Evolutionary conservation across 73 alveolate genomes (phyloP), one percentile per base, ranked within the genome.

Genomic region (Paramecium sexaurelia): DNA sequence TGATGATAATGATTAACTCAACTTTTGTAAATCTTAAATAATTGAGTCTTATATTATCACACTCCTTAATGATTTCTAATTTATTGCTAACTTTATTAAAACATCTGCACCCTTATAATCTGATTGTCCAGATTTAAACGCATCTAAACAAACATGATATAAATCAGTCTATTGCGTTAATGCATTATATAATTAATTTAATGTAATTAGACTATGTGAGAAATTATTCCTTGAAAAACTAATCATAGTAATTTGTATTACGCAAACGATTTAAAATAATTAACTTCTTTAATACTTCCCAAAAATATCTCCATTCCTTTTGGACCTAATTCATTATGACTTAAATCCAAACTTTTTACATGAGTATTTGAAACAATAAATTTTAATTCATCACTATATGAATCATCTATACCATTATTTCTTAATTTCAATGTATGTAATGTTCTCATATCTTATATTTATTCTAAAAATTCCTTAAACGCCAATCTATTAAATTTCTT

Each of bases 391-490:
- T 78, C 90, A 22, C 19, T 8, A 41, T 78, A 78, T 17, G 90
- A 78, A 45, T 78, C 90, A 78, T 78, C 90, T 9, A 78, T 78
- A 11, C 90, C 90, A 78, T 78, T 78, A 41, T 78, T 41, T 78
- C n/a, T 40, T 78, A 78, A 45, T 78, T 40, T 45, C 19, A 78
- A 45, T 40, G 90, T 78, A 43, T 78, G 90, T 24, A 78, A 45
- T 39, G 90, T 78, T 40, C 73, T 37, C 90, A 78, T 78, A 78
- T 78, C 90, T 78, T 78, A 24, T 40, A 78, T 7, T 15, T 26
- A 78, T 40, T 78, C 90, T 78, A 78, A 43, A 36, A 78, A 78
- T 24, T 78, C 83, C 7, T 61, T 61, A 19, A 22, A 61, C 26
- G 41, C 45, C 13, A 61, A 61, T 61, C 83, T 61, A 61, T 61